Base-by-base conservation (phyloP, 2,329 filamentous ascomycete genomes). In the Colletotrichum sp. region DNA sequence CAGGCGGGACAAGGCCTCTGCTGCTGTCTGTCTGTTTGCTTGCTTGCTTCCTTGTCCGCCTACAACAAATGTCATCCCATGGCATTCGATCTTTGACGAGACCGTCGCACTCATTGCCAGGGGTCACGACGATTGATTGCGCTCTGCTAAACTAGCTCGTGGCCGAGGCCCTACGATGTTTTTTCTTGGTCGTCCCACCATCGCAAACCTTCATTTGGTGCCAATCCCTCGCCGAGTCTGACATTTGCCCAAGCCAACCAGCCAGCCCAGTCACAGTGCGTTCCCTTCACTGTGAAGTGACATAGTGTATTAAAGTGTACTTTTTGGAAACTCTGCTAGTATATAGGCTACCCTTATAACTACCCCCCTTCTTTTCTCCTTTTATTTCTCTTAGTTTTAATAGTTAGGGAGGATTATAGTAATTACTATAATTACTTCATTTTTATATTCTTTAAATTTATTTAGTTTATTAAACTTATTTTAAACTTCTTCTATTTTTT, bases 111-210 rank as follows among this genome's bases (percentile, higher is more conserved):
- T 56, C 52, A 55, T 55, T 61, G 26, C 61, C 52, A 32, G 43
- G 69, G 73, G 43, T 58, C 32, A 63, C 43, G 14, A 28, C n/a
- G 26, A 62, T 59, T 52, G 63, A 73, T 75, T 18, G 34, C 26
- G 34, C 34, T 58, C 21, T 64, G 56, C 36, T 43, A 52, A 38
- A 71, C 28, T 58, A 62, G 62, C 55, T 48, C 62, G 69, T 38
- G 56, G 73, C 69, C 62, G 63, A 58, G 73, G 48, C 62, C 62
- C 69, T 72, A 36, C 55, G 55, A 34, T 32, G 21, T 52, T 28
- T 28, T 52, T 58, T 63, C 62, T 67, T 72, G 55, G 69, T 72
- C 62, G 56, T 75, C 62, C 68, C 62, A 72, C 73, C 62, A 58
- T 67, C 55, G 38, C 56, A 72, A 68, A 66, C 48, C 69, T 63